Conservation (phyloP, 2,329 filamentous ascomycete genomes). For the Fusarium nanum region DNA sequence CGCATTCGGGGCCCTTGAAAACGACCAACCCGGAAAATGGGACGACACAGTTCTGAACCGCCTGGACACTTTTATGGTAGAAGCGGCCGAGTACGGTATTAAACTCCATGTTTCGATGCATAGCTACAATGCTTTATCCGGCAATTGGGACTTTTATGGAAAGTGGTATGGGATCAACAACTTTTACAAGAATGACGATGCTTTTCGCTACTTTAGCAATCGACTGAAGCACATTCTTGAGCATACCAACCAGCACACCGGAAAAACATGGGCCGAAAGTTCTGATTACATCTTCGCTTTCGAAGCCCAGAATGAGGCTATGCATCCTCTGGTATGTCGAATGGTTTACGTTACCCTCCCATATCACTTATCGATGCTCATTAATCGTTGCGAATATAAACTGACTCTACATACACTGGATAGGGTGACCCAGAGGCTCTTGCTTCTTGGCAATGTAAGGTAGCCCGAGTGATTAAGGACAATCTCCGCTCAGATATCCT, state of each 20-base stretch:
- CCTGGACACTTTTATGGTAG: conserved; percentile 14
- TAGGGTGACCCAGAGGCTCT: conserved; percentile 29
- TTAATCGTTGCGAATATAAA: no score
- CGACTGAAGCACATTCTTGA: conserved; percentile 2
- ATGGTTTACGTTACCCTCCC: no score
- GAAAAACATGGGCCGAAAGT: conserved; percentile 33
- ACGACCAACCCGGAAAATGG: background rate
- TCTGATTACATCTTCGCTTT: conserved; percentile 44
- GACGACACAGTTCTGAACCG: conserved; percentile 12
- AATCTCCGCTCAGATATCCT: conserved; percentile 32
- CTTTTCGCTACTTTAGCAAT: background rate
- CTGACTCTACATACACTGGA: no score
- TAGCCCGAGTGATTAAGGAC: conserved; percentile 40
- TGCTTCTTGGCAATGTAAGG: conserved; percentile 40
- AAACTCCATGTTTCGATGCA: conserved; percentile 9
- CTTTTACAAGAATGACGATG: conserved; percentile 2
- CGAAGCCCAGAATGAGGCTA: conserved; percentile 41
- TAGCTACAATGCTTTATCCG: conserved; percentile 7
- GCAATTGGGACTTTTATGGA: conserved; percentile 6
- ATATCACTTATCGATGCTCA: no score
- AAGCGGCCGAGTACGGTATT: conserved; percentile 6
- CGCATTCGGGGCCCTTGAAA: background rate
- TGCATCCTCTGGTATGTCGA: conserved; percentile 32
- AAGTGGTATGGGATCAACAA: conserved; percentile 3
- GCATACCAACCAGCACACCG: conserved; percentile 15